These are phyloP conservation scores for Ceratobasidium sp. DNA, from an alignment of 1,284 basidiomycete genomes.

Conservation along the genomic window DNA sequence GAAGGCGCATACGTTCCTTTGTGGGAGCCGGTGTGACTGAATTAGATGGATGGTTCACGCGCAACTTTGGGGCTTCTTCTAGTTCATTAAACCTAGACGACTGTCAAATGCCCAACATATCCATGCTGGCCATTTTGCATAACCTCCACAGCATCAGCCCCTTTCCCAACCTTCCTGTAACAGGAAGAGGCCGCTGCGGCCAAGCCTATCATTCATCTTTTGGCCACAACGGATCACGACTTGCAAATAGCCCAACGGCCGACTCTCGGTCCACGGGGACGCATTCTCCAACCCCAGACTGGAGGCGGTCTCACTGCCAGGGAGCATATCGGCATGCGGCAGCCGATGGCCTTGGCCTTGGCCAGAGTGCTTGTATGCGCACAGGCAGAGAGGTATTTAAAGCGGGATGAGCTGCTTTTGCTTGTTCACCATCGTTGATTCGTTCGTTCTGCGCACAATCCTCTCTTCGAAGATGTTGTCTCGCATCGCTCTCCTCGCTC, in stretches of 20 bases:
- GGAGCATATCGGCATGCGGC: conserved; percentile 13
- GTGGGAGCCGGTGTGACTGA: background rate
- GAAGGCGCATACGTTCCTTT: background rate
- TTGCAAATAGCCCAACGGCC: background rate
- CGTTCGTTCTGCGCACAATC: background rate
- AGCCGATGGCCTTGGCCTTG: background rate
- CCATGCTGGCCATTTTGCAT: conserved; percentile 1
- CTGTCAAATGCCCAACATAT: background rate
- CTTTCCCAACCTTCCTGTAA: conserved; percentile 3
- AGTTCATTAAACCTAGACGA: background rate
- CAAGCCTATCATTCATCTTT: background rate
- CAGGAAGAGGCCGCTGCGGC: conserved; percentile 6
- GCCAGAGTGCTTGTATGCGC: conserved; percentile 7
- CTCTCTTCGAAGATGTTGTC: conserved; percentile 29
- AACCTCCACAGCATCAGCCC: background rate
- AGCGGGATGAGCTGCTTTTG: conserved; percentile 5
- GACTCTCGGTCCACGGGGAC: background rate
- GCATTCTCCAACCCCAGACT: background rate
- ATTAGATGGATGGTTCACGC: background rate
- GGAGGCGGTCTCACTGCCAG: conserved; percentile 20
- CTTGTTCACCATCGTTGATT: conserved; percentile 11
- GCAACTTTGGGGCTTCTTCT: background rate
- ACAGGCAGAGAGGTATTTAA: background rate
- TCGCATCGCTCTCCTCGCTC: conserved; percentile 9
- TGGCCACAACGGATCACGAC: conserved; percentile 3